These are phyloP conservation scores for Lipomyces lipofer DNA, from an alignment of 805 yeast genomes.

Conservation along the genomic window DNA sequence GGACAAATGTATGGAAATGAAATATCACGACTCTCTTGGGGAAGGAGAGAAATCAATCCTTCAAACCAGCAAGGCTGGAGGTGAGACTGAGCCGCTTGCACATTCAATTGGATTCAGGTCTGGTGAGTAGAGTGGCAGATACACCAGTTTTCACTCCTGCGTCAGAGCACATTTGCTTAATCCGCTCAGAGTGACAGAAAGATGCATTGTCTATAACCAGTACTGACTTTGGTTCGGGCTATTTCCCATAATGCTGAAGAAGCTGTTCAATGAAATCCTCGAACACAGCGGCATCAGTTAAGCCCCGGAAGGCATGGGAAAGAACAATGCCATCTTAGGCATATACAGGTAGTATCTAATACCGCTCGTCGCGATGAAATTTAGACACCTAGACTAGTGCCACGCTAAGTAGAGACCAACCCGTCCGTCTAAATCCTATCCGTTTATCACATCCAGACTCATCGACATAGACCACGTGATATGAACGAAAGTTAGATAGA, in stretches of 20 bases:
- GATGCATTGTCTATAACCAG: no score
- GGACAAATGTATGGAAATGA: no score
- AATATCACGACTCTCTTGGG: no score
- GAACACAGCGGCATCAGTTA: background rate
- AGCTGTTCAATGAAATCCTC: background rate
- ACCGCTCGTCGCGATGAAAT: background rate
- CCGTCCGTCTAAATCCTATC: conserved; percentile 1
- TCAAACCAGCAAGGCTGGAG: no score
- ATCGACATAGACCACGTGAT: background rate
- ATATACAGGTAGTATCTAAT: background rate
- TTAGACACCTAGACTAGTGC: background rate
- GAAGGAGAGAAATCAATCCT: no score
- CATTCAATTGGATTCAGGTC: no score
- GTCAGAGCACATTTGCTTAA: no score
- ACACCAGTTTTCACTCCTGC: no score
- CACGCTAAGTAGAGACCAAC: background rate
- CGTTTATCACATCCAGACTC: conserved; percentile 2
- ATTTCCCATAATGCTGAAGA: background rate
- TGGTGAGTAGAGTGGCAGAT: no score
- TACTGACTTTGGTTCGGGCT: background rate
- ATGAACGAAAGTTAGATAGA: background rate
- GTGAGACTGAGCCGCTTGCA: no score
- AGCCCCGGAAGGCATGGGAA: background rate
- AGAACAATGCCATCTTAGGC: background rate
- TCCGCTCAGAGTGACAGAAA: no score